A percentile compares a stretch with the other conserved stretches of the same genome.
Evolutionary conservation across 768 basidiomycete species (phyloP).

Genomic region (Leccinum imitatum): DNA sequence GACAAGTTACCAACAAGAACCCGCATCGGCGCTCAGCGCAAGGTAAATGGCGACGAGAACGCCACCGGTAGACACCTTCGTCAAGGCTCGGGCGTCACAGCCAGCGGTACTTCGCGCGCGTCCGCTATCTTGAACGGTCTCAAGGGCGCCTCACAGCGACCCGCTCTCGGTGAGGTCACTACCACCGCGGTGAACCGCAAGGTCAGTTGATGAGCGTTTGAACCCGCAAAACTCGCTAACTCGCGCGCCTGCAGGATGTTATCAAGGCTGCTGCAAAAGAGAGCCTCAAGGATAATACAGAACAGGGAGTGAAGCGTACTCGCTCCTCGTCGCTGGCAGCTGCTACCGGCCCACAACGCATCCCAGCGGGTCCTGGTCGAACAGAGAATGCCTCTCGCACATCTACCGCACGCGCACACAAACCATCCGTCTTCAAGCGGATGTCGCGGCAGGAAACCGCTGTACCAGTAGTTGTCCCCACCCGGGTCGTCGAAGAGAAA

Average conservation of each 20-base stretch:
- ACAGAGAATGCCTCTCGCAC: constrained; percentile 42
- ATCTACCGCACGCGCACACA: constrained; percentile 25
- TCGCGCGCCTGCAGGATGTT: constrained; percentile 26
- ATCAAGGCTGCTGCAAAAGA: constrained; percentile 57
- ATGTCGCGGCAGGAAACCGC: constrained; percentile 42
- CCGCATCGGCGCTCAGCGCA: constrained; percentile 63
- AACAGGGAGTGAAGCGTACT: constrained; percentile 54
- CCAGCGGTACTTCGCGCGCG: constrained; percentile 50
- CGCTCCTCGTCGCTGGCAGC: constrained; percentile 67
- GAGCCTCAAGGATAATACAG: constrained; percentile 50
- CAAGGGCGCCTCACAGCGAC: constrained; percentile 63
- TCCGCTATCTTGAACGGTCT: constrained; percentile 37
- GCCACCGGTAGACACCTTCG: constrained; percentile 66
- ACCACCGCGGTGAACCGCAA: constrained; percentile 76
- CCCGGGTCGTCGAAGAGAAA: constrained; percentile 43
- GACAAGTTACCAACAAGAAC: constrained; percentile 64
- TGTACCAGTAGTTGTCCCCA: constrained; percentile 42
- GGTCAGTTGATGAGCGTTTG: constrained; percentile 40
- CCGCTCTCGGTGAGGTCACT: constrained; percentile 80
- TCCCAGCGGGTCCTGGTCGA: constrained; percentile 64
- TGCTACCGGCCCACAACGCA: constrained; percentile 62
- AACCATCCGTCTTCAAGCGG: constrained; percentile 39
- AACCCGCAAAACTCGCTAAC: constrained; percentile 3
- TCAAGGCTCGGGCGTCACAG: constrained; percentile 52
- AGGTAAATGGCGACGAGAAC: constrained; percentile 75